Base-by-base conservation (phyloP, 371 early-diverging fungal genomes). In the Zychaea mexicana region DNA sequence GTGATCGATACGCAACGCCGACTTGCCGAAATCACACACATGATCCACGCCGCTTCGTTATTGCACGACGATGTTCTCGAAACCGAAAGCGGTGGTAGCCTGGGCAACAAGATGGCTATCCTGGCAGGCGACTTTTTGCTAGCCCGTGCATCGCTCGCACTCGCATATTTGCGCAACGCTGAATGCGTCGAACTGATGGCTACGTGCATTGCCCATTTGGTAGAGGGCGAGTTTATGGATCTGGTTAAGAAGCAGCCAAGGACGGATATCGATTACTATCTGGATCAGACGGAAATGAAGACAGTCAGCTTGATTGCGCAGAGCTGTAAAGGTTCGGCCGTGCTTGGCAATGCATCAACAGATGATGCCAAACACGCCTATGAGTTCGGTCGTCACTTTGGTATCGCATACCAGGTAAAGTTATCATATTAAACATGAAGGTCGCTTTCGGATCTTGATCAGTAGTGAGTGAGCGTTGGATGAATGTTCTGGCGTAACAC, bases 161-260 rank as follows among this genome's bases (percentile, higher is more conserved):
- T 98, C 45, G 94, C 98, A 0, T 81, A 90, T 17, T 73, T 98
- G 60, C 88, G 94, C 27, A 92, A 95, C 66, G 82, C 92, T 33
- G 94, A 95, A 69, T 96, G 96, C 13, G 94, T 93, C 17, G 97
- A 97, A 65, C 77, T 97, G 54, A 87, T 97, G 75, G 92, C 96
- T 36, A 94, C 96, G 3, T 94, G 94, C 55, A 94, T 98, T 73
- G 88, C 93, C 19, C 91, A 96, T 65, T 73, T 97, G 33, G 98
- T 96, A 0, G 97, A 97, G 73, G 98, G 98, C 22, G 98, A 97
- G 78, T 94, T 98, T 66, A 94, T 96, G 94, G 96, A 98, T 77
- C 78, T 97, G 10, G 85, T 93, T 58, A 93, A 95, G 69, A 79
- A 88, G 15, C 53, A n/a, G 63, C 71, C 52, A 53, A 68, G 33